Percentiles rank a stretch among this genome's conserved stretches.
Conservation (phyloP, 805 yeast species). For the Candida xyloterini region DNA sequence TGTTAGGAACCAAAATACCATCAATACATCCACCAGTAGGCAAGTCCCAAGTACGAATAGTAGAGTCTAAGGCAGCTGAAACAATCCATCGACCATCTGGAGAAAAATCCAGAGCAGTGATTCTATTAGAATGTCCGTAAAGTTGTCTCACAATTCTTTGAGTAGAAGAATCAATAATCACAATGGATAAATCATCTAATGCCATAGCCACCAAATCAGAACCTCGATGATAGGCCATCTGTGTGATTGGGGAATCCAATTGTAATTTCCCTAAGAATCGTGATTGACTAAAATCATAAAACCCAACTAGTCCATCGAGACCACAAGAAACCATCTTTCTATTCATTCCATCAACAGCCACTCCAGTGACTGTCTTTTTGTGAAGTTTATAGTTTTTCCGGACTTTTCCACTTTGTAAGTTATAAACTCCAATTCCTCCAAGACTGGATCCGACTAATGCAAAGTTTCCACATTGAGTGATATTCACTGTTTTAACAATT, state of each 20-base stretch:
- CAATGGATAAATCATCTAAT: slow-evolving; percentile 80
- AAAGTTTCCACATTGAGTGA: slow-evolving; percentile 94
- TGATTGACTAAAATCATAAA: slow-evolving; percentile 77
- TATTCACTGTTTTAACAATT: slow-evolving; percentile 66
- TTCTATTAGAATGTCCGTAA: slow-evolving; percentile 85
- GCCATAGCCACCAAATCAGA: slow-evolving; percentile 85
- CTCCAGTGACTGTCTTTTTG: slow-evolving; percentile 80
- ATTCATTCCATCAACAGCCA: slow-evolving; percentile 88
- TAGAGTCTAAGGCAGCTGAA: slow-evolving; percentile 76
- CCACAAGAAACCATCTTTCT: slow-evolving; percentile 83
- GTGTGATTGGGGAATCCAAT: slow-evolving; percentile 74
- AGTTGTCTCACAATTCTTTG: slow-evolving; percentile 81
- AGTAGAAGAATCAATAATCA: slow-evolving; percentile 78
- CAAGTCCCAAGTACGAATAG: slow-evolving; percentile 94
- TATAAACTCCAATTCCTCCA: slow-evolving; percentile 84
- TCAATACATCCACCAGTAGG: slow-evolving; percentile 97
- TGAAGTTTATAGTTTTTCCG: slow-evolving; percentile 70
- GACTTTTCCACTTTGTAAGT: slow-evolving; percentile 85
- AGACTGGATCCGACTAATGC: slow-evolving; percentile 83
- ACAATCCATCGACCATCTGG: slow-evolving; percentile 96
- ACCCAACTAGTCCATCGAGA: slow-evolving; percentile 84
- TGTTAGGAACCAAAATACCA: slow-evolving; percentile 72
- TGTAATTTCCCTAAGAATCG: slow-evolving; percentile 62
- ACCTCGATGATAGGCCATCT: slow-evolving; percentile 71
- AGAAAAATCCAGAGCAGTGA: slow-evolving; percentile 84